A percentile compares a stretch with the other conserved stretches of the same genome.
These are phyloP conservation scores for Trifolium fragiferum DNA, from an alignment of 306 rosid genomes.

Conservation along the genomic window DNA sequence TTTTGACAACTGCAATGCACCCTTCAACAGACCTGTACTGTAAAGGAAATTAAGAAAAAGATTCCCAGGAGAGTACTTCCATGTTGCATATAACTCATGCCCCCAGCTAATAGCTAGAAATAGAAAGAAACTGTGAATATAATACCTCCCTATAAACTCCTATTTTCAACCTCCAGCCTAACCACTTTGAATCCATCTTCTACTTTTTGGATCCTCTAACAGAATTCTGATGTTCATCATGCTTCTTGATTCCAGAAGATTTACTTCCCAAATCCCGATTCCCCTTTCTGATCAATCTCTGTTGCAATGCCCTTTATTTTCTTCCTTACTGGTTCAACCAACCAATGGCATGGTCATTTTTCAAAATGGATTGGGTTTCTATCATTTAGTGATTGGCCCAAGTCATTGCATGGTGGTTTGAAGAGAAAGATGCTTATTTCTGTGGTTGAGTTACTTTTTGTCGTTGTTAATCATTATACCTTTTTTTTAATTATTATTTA, in stretches of 20 bases:
- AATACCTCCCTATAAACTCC: slow-evolving; percentile 14
- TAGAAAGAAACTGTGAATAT: slow-evolving; percentile 13
- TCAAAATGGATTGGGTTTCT: slow-evolving; percentile 24
- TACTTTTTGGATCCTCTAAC: slow-evolving; percentile 1
- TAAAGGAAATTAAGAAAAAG: slow-evolving; percentile 14
- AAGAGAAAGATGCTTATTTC: slow-evolving; percentile 30
- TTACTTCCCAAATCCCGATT: neutral
- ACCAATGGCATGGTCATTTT: neutral
- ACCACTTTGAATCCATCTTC: neutral
- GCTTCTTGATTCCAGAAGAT: slow-evolving; percentile 19
- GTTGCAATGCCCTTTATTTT: slow-evolving; percentile 14
- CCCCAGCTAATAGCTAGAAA: slow-evolving; percentile 12
- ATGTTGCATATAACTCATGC: neutral
- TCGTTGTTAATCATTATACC: slow-evolving; percentile 1
- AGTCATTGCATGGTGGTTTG: slow-evolving; percentile 11
- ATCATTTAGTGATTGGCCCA: slow-evolving; percentile 17
- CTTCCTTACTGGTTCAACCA: slow-evolving; percentile 8
- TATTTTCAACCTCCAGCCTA: neutral
- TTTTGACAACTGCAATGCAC: neutral
- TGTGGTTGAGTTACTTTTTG: slow-evolving; percentile 21
- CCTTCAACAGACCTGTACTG: neutral
- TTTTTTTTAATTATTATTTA: neutral
- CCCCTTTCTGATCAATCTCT: slow-evolving; percentile 8
- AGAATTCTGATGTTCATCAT: neutral
- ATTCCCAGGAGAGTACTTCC: slow-evolving; percentile 9